Percentiles rank a stretch among this genome's conserved stretches.
Conservation (phyloP, 2,329 filamentous ascomycete species). For the Penicillium sp. region DNA sequence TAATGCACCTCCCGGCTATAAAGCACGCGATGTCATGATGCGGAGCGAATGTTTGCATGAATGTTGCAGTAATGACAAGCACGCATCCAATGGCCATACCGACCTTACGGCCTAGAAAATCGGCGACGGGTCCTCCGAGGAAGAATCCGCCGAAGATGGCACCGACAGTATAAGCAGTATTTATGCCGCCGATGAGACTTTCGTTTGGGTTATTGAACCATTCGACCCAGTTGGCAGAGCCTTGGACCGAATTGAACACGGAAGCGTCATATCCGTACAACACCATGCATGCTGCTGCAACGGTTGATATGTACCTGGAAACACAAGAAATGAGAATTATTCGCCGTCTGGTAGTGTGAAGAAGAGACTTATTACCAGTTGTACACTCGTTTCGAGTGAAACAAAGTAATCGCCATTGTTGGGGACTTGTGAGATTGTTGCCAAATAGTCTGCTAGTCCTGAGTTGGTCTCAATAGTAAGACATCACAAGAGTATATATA, state of each 20-base stretch:
- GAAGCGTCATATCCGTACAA: slow-evolving; percentile 72
- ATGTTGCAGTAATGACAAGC: slow-evolving; percentile 63
- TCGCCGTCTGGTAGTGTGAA: not conserved
- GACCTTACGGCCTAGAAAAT: slow-evolving; percentile 58
- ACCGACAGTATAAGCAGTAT: slow-evolving; percentile 67
- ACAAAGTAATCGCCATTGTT: not conserved
- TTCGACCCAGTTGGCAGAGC: slow-evolving; percentile 61
- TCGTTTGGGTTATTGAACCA: slow-evolving; percentile 53
- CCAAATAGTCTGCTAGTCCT: not conserved
- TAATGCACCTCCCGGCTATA: slow-evolving; percentile 64
- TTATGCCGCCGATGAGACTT: slow-evolving; percentile 55
- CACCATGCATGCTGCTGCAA: slow-evolving; percentile 71
- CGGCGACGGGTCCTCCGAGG: slow-evolving; percentile 61
- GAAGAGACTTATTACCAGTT: slow-evolving; percentile 4
- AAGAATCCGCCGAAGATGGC: slow-evolving; percentile 69
- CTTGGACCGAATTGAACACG: slow-evolving; percentile 69
- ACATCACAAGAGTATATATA: not conserved
- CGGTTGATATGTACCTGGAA: slow-evolving; percentile 60
- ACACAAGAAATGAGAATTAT: not conserved
- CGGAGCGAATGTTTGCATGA: slow-evolving; percentile 65
- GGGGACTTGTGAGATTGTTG: not conserved
- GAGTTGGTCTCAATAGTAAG: not conserved
- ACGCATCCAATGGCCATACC: slow-evolving; percentile 64
- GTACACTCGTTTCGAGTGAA: slow-evolving; percentile 8
- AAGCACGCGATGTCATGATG: slow-evolving; percentile 60